Percentiles rank a stretch among this genome's conserved stretches.
These are phyloP conservation scores for Amaranthus hypochondriacus DNA, from an alignment of 148 eudicot species.

Conservation along the genomic window DNA sequence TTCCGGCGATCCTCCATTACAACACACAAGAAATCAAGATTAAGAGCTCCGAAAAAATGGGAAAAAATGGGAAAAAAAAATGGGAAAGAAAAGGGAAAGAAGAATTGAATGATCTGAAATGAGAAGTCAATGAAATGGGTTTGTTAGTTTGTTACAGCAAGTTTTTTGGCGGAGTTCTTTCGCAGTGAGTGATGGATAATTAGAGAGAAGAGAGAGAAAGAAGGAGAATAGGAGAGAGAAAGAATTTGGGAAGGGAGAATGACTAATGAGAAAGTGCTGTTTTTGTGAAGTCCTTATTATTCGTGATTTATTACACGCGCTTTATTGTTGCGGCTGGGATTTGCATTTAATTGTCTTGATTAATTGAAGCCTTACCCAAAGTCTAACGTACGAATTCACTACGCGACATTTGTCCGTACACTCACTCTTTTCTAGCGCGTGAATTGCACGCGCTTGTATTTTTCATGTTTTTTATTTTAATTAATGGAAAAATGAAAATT, in stretches of 20 bases:
- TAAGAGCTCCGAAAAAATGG: slow-evolving; percentile 3
- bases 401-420: slow-evolving; percentile 23
- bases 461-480: background rate
- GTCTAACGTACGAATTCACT: slow-evolving; percentile 36
- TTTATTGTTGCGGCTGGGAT: background rate
- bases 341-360: background rate
- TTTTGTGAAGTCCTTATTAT: slow-evolving; percentile 17
- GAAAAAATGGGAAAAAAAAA: background rate
- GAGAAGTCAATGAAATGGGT: slow-evolving; percentile 17
- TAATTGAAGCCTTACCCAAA: slow-evolving; percentile 23
- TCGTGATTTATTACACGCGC: slow-evolving; percentile 12
- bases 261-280: background rate
- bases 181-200: slow-evolving; percentile 11
- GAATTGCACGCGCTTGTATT: slow-evolving; percentile 8
- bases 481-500: background rate
- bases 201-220: slow-evolving; percentile 16
- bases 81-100: background rate
- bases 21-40: background rate
- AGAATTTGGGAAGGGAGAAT: background rate
- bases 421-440: slow-evolving; percentile 3
- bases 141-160: slow-evolving; percentile 20
- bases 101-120: slow-evolving; percentile 12
- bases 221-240: background rate
- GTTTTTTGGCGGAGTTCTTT: slow-evolving; percentile 17
- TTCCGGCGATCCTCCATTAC: slow-evolving; percentile 19